Conservation (phyloP, 2,329 filamentous ascomycete species). For the Fusarium nematophilum region DNA sequence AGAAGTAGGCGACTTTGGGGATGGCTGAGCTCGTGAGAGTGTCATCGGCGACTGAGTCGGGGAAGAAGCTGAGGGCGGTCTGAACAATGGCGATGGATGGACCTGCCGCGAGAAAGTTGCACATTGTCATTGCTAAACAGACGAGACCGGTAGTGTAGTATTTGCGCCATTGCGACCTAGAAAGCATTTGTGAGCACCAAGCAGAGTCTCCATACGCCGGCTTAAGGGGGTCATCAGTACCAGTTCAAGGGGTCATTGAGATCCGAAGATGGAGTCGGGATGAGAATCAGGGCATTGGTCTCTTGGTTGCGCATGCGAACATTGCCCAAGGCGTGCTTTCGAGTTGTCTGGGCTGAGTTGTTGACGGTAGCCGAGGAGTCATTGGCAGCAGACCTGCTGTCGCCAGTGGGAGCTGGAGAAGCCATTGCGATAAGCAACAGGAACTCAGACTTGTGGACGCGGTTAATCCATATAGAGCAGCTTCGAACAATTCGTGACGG, state of each 20-base stretch:
- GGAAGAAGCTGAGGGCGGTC: slow-evolving; percentile 61
- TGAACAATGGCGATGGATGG: slow-evolving; percentile 62
- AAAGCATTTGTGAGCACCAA: slow-evolving; percentile 13
- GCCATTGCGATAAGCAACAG: not conserved
- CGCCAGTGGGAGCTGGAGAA: not conserved
- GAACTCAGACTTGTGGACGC: too few relatives aligned
- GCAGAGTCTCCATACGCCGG: not conserved
- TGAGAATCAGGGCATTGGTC: slow-evolving; percentile 22
- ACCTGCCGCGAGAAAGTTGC: slow-evolving; percentile 67
- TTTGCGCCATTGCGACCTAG: slow-evolving; percentile 58
- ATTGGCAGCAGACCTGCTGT: slow-evolving; percentile 1
- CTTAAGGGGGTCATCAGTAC: slow-evolving; percentile 45
- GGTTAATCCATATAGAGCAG: too few relatives aligned
- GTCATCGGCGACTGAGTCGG: slow-evolving; percentile 44
- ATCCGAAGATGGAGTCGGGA: slow-evolving; percentile 34
- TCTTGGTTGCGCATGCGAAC: slow-evolving; percentile 52
- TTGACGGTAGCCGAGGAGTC: slow-evolving; percentile 1
- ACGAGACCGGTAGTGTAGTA: slow-evolving; percentile 62
- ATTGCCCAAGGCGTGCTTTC: slow-evolving; percentile 52
- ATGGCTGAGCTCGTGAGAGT: slow-evolving; percentile 50
- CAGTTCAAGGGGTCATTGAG: slow-evolving; percentile 57
- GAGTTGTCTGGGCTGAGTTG: slow-evolving; percentile 14
- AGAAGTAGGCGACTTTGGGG: slow-evolving; percentile 62
- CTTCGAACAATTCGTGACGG: too few relatives aligned
- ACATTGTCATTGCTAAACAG: slow-evolving; percentile 65